Base-by-base conservation (phyloP, 1,139 yeast genomes). In the Hansenula sp. region DNA sequence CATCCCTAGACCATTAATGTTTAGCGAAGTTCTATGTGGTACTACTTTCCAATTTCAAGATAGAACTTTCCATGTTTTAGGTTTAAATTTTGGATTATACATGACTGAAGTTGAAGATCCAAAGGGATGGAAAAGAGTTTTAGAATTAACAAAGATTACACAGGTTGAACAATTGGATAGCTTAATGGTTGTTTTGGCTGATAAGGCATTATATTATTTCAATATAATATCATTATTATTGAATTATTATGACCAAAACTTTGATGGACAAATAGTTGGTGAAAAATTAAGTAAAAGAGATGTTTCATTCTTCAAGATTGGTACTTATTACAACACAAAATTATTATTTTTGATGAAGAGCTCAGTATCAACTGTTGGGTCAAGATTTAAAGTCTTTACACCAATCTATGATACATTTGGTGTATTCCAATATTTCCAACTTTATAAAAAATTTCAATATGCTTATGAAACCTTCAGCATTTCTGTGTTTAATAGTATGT, bases 91-190 rank as follows among this genome's bases (percentile, higher is more conserved):
- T 46, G 81, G 79, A 3, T 48, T 77, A 18, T 73, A 62, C 52
- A 53, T 72, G 29, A 62, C 68, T 12, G 61, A 60, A 30, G 47
- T 53, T 13, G 61, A 55, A 32, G 51, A 56, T 22, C 53, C 61
- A 5, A 64, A 42, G 32, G 48, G 68, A 16, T 86, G 95, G 94
- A 73, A 68, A 41, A 69, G 77, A 44, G 74, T 88, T 8, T 60
- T 85, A 29, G 72, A 74, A 46, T 61, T 80, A 18, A 43, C 64
- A 8, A 75, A 73, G 38, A 78, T 85, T 16, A 68, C 75, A n/a
- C 82, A 79, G 51, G 64, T 90, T 33, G 73, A 75, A 19, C 80
- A 82, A 7, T 65, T 85, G 32, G 73, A 78, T 45, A 76, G 81
- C 34, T 61, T 83, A 32, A 66, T 84, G 12, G 64, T 87, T 14